These are phyloP conservation scores for Fragaria vesca DNA, from an alignment of 306 rosid species.

Conservation along the genomic window DNA sequence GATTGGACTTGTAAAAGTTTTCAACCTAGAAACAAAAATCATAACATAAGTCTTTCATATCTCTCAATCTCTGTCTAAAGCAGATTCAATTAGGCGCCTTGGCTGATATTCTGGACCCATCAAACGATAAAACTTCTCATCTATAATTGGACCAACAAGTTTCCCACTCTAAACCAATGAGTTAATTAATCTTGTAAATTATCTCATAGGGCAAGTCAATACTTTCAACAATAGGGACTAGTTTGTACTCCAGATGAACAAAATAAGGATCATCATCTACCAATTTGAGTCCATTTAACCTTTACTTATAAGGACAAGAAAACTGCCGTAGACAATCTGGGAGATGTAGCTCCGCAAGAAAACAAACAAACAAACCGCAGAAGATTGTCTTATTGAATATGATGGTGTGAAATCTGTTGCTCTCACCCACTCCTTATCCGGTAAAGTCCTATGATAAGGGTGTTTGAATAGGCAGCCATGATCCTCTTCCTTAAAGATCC, in stretches of 20 bases:
- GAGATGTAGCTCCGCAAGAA: background rate
- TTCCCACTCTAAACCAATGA: conserved; percentile 37
- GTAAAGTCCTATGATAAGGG: too few relatives aligned
- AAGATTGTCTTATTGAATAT: conserved; percentile 26
- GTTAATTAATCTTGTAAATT: conserved; percentile 39
- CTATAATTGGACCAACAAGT: conserved; percentile 27
- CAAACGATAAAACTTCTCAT: conserved; percentile 27
- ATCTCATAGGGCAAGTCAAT: conserved; percentile 33
- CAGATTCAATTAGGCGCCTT: conserved; percentile 6
- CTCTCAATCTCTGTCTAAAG: too few relatives aligned
- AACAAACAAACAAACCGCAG: conserved; percentile 24
- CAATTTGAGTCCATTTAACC: background rate
- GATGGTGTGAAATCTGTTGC: conserved; percentile 35
- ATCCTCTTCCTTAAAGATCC: too few relatives aligned
- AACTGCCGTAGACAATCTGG: background rate
- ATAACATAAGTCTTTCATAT: too few relatives aligned
- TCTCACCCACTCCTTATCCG: too few relatives aligned
- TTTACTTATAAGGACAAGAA: too few relatives aligned
- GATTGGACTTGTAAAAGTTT: too few relatives aligned
- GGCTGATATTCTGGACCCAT: background rate
- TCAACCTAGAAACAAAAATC: too few relatives aligned
- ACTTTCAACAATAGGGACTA: conserved; percentile 29
- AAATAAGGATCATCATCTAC: too few relatives aligned
- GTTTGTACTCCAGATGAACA: background rate
- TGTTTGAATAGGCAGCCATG: too few relatives aligned